Evolutionary conservation across 2,329 filamentous ascomycete genomes (phyloP), one percentile per base, ranked within the genome.

Genomic region (Albophoma yamanashiensis): DNA sequence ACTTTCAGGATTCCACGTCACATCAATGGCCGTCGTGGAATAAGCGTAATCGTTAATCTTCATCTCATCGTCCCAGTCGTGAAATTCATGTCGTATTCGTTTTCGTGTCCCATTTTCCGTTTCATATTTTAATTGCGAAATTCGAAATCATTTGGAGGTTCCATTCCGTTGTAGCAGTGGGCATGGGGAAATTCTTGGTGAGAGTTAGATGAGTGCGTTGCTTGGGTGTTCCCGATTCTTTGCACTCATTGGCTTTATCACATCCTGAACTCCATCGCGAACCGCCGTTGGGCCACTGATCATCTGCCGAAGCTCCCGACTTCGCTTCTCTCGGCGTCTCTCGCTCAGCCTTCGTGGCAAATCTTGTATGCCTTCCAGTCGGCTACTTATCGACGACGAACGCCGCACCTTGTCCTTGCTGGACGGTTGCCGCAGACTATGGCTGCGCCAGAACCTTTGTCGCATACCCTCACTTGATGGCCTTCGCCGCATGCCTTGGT

Each of bases 201-300:
- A 31, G 22, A 25, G 11, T 57, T 22, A 50, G 25, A 45, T 22
- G 20, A 50, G 14, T 34, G 31, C 31, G 27, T 15, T 58, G 56
- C 42, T 39, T 27, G 40, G 25, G 11, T 42, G 45, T n/a, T 14
- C 43, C 20, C 36, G 43, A 7, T 40, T 64, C 58, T 64, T 63
- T 20, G 61, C 59, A 15, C 65, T 65, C 47, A 73, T 76, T 42
- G 76, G 73, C 57, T 79, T 74, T 55, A 85, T 79, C 56, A 85
- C 78, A 38, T 85, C 82, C 17, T 78, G 81, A 3, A 85, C 80
- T 4, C 82, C 82, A 63, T 85, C 82, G 34, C 82, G 74, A 25
- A 85, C 82, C 66, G 84, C 81, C 31, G 73, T 77, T 0, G 85
- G 85, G 6, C 76, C 79, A 62, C 83, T 85, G 53, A 88, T 88